phyloP scores from a whole-genome alignment of 1,284 basidiomycete genomes.

The Irpex sp. region DNA sequence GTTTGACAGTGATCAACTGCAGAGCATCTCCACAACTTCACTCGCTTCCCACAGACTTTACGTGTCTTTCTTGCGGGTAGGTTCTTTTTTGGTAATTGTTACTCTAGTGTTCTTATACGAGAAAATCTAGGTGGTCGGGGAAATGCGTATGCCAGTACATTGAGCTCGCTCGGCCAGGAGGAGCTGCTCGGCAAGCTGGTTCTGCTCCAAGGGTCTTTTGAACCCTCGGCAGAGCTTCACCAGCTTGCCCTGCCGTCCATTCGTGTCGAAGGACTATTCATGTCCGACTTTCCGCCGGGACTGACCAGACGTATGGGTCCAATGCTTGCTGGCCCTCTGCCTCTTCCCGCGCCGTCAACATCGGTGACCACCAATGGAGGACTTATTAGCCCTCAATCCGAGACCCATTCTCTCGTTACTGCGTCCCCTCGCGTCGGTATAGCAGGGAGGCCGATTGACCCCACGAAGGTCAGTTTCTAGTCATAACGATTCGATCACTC shows the following conservation, averaged over 20 bases:
- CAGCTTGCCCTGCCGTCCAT: constrained; percentile 52
- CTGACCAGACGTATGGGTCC: constrained; percentile 38
- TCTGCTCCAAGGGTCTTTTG: constrained; percentile 47
- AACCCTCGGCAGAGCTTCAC: constrained; percentile 42
- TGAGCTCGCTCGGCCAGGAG: constrained; percentile 43
- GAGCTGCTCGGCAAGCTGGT: constrained; percentile 66
- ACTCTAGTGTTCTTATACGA: constrained; percentile 6
- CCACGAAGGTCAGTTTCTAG: constrained; percentile 24
- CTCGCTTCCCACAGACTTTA: constrained; percentile 69
- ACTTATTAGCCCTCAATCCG: constrained; percentile 31
- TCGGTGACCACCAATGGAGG: constrained; percentile 27
- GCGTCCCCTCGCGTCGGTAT: constrained; percentile 14
- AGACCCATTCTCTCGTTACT: constrained; percentile 22
- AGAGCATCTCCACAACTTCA: constrained; percentile 78
- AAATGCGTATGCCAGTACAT: constrained; percentile 36
- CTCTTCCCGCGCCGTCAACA: constrained; percentile 16
- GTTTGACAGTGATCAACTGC: constrained; percentile 5
- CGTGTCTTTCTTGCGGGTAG: constrained; percentile 69
- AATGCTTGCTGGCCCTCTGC: constrained; percentile 16
- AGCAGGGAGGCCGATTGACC: constrained; percentile 24
- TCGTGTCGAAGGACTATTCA: constrained; percentile 62
- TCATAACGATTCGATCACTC: background rate
- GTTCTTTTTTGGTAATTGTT: constrained; percentile 3
- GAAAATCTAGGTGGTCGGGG: constrained; percentile 34
- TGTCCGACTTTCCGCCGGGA: constrained; percentile 37